phyloP scores from a whole-genome alignment of 2,329 filamentous ascomycete species.

The Sarocladium oryzae region DNA sequence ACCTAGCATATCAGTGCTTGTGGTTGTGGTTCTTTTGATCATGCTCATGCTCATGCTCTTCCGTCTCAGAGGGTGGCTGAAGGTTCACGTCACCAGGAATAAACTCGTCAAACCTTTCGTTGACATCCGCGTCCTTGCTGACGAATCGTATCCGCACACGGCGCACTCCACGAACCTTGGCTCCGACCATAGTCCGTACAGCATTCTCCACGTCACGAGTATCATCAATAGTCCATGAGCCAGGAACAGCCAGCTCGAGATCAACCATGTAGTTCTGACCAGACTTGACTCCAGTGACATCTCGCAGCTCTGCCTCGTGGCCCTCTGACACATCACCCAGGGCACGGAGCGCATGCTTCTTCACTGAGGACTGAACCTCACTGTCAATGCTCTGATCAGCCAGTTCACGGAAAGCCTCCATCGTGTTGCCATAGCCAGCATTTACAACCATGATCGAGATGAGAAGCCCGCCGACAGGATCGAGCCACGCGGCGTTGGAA shows the following conservation, averaged over 20 bases:
- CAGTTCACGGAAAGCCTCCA: conserved; percentile 74
- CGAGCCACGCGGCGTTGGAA: conserved; percentile 81
- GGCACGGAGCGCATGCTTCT: conserved; percentile 55
- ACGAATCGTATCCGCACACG: conserved; percentile 81
- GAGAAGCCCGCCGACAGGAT: conserved; percentile 85
- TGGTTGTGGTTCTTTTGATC: conserved; percentile 21
- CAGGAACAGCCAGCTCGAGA: conserved; percentile 75
- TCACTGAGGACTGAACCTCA: conserved; percentile 69
- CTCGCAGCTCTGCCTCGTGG: conserved; percentile 61
- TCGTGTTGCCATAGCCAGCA: conserved; percentile 81
- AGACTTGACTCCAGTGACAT: conserved; percentile 85
- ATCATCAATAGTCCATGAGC: conserved; percentile 66
- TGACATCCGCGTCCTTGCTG: conserved; percentile 51
- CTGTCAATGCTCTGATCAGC: conserved; percentile 86
- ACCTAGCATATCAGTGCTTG: conserved; percentile 12
- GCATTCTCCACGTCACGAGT: conserved; percentile 64
- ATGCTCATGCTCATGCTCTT: conserved; percentile 23
- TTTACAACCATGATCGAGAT: conserved; percentile 92
- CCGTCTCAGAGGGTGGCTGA: conserved; percentile 51
- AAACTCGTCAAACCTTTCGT: conserved; percentile 70
- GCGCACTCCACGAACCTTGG: conserved; percentile 75
- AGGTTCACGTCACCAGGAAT: conserved; percentile 52
- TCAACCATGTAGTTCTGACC: conserved; percentile 96
- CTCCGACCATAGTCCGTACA: conserved; percentile 66
- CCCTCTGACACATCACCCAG: conserved; percentile 48